Evolutionary conservation across 2,329 filamentous ascomycete species (phyloP).

Genomic region (Salinomyces thailandicus): DNA sequence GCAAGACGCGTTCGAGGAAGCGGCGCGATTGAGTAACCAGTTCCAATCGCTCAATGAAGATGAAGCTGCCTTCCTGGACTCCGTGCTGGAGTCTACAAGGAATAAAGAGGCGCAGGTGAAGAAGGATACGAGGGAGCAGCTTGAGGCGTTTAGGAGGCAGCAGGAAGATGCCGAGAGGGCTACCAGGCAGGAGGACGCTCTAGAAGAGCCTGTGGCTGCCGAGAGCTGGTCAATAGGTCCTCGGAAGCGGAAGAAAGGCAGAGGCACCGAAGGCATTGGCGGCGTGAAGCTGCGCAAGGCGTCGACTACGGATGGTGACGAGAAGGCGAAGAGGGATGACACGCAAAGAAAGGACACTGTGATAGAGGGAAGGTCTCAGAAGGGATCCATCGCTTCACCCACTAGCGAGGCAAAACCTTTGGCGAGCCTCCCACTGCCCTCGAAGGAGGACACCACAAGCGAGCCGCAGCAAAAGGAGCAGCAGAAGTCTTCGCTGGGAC

Average conservation of each 20-base stretch:
- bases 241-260: conserved; percentile 28
- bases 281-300: conserved; percentile 34
- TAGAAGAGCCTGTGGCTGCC: conserved; percentile 41
- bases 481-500: conserved; percentile 19
- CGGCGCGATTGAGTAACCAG: conserved; percentile 61
- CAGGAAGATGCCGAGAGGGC: conserved; percentile 49
- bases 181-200: conserved; percentile 22
- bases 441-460: not conserved
- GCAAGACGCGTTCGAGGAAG: conserved; percentile 70
- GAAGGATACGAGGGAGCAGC: conserved; percentile 48
- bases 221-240: conserved; percentile 13
- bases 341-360: not conserved
- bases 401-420: not conserved
- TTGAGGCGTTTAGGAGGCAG: conserved; percentile 49
- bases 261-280: conserved; percentile 28
- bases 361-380: not conserved
- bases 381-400: not conserved
- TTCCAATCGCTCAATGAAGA: conserved; percentile 69
- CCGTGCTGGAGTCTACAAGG: conserved; percentile 46
- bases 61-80: conserved; percentile 63
- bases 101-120: conserved; percentile 47
- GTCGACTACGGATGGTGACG: conserved; percentile 18
- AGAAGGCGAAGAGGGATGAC: not conserved
- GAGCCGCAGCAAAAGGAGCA: conserved; percentile 12
- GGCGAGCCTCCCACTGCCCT: not conserved